These are phyloP conservation scores for Osmanthus fragrans DNA, from an alignment of 257 asterid genomes.

Conservation along the genomic window DNA sequence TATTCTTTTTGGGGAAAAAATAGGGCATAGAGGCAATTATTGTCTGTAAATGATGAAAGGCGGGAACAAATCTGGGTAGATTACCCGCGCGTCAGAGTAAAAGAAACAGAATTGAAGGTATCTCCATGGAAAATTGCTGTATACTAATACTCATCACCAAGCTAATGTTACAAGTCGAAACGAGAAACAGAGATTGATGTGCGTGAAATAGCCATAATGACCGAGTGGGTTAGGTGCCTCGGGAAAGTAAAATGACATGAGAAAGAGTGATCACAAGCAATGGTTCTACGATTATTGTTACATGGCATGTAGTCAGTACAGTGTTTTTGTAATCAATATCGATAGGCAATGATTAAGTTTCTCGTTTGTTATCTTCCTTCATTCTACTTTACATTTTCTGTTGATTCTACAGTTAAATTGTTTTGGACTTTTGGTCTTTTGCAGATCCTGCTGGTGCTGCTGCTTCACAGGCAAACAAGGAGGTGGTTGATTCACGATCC, in stretches of 20 bases:
- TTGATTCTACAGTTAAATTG: slow-evolving; percentile 11
- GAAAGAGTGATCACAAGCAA: neutral
- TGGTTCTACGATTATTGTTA: neutral
- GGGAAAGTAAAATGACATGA: neutral
- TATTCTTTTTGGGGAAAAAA: neutral
- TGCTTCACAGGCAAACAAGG: slow-evolving; percentile 73
- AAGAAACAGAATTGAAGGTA: neutral
- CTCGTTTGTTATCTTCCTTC: slow-evolving; percentile 8
- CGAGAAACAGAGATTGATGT: neutral
- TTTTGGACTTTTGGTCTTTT: neutral
- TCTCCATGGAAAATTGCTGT: slow-evolving; percentile 5
- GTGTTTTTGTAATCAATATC: neutral
- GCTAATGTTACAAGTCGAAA: neutral
- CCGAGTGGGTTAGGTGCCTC: neutral
- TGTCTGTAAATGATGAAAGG: neutral
- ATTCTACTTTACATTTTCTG: neutral
- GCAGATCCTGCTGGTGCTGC: slow-evolving; percentile 81
- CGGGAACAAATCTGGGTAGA: neutral
- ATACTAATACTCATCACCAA: neutral
- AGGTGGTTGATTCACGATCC: slow-evolving; percentile 84
- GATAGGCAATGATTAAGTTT: neutral
- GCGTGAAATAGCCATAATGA: neutral
- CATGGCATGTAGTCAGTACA: neutral
- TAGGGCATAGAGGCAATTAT: neutral
- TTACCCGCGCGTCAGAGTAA: neutral